Conservation (phyloP, 2,329 filamentous ascomycete genomes). For the Verticillium albo-atrum region DNA sequence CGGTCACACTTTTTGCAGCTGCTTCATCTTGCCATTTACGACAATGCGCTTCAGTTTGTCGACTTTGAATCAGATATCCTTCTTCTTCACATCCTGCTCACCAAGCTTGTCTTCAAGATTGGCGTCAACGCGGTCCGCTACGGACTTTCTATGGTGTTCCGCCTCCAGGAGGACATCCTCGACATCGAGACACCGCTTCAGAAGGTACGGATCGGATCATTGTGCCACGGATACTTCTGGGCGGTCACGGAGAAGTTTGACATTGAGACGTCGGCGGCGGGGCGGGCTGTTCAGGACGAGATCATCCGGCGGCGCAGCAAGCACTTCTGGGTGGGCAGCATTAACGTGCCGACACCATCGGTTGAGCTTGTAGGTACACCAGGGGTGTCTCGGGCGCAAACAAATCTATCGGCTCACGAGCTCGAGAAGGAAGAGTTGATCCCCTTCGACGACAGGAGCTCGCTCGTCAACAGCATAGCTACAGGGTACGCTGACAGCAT, state of each 20-base stretch:
- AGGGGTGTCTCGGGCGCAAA: constrained; percentile 37
- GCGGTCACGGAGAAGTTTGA: constrained; percentile 71
- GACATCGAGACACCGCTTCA: constrained; percentile 59
- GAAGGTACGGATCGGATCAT: constrained; percentile 75
- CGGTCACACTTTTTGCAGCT: constrained; percentile 74
- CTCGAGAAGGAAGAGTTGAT: constrained; percentile 61
- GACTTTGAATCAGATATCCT: constrained; percentile 71
- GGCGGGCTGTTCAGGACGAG: constrained; percentile 69
- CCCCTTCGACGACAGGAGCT: constrained; percentile 70
- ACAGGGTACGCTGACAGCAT: constrained; percentile 62
- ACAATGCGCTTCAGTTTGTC: constrained; percentile 72
- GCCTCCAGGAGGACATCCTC: constrained; percentile 79
- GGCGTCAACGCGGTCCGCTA: constrained; percentile 77
- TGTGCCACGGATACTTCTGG: constrained; percentile 90
- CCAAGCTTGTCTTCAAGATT: constrained; percentile 68
- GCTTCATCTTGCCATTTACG: constrained; percentile 84
- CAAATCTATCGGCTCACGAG: constrained; percentile 43
- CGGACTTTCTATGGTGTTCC: constrained; percentile 83
- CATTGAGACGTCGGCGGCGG: constrained; percentile 65
- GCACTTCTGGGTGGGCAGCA: constrained; percentile 72
- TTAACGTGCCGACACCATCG: constrained; percentile 65
- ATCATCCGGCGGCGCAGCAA: constrained; percentile 69
- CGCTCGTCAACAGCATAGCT: constrained; percentile 71
- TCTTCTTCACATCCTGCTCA: constrained; percentile 71
- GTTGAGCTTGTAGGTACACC: constrained; percentile 58